Base-by-base conservation (phyloP, 352 stramenopile genomes). In the Phytophthora idaei region DNA sequence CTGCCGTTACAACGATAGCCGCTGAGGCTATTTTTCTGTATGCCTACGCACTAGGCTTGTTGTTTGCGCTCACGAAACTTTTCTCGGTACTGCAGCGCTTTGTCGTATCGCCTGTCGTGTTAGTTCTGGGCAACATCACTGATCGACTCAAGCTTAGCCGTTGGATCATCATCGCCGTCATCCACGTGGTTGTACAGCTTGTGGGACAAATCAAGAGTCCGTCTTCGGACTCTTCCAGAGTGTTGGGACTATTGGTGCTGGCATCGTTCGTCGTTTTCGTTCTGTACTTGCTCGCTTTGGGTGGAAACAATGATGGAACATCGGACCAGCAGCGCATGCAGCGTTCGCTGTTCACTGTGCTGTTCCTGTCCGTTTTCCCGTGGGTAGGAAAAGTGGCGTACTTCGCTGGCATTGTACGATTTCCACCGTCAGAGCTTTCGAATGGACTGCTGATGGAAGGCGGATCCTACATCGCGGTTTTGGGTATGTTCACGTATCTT, bases 381-480 rank as follows among this genome's bases (percentile, higher is more conserved):
- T 94, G 83, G 81, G 47, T 79, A 41, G 86, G 88, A 58, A 87
- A 93, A 67, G 37, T 92, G 17, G 69, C 73, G 15, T 91, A 87
- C 64, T 90, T 89, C 17, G 25, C 74, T 46, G 65, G 78, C 27
- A 56, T 90, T 21, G 74, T 80, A 4, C 63, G 49, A 0, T 81
- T 74, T n/a, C 81, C 87, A 5, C 76, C 73, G 1, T 55, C 49
- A 2, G 47, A 71, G 15, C 44, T 91, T 11, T 67, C 70, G 7
- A 90, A 81, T 29, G 72, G 81, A 50, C 48, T 88, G 5, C 45
- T 90, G 29, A 42, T 80, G 12, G 65, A 91, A 67, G 73, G 70
- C n/a, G 47, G 58, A n/a, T 66, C 67, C 2, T 80, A 77, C 44
- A 48, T 89, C 14, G 4, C 61, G 5, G 52, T 85, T 34, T 67